Percentiles rank a stretch among this genome's conserved stretches.
Conservation (phyloP, 1,139 yeast species). For the Yarrowia galli region DNA sequence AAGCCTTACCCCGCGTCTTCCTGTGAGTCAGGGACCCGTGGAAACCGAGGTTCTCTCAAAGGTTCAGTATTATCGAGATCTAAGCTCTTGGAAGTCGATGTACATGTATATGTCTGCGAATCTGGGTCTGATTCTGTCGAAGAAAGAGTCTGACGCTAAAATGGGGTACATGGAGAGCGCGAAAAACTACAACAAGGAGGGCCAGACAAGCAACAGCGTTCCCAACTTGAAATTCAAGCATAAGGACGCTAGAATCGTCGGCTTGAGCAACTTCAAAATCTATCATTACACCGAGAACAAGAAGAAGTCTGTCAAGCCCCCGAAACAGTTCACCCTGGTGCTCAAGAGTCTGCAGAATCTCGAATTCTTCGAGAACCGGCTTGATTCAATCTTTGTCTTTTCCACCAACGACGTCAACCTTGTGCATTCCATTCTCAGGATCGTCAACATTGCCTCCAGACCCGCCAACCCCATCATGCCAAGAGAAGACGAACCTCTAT, state of each 20-base stretch:
- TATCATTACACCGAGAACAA: constrained; percentile 43
- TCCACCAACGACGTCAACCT: constrained; percentile 44
- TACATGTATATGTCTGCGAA: constrained; percentile 9
- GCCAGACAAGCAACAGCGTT: constrained; percentile 33
- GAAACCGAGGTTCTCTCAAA: constrained; percentile 31
- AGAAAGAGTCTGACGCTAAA: constrained; percentile 42
- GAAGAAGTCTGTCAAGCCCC: constrained; percentile 25
- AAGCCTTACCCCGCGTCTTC: constrained; percentile 21
- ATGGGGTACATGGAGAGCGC: constrained; percentile 41
- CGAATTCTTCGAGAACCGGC: constrained; percentile 44
- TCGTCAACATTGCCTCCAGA: constrained; percentile 20
- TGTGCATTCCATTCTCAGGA: constrained; percentile 23
- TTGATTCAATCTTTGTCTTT: constrained; percentile 45
- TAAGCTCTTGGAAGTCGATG: constrained; percentile 22
- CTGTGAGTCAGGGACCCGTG: neutral
- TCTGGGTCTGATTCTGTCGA: constrained; percentile 26
- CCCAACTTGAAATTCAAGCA: constrained; percentile 39
- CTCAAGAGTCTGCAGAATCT: constrained; percentile 47
- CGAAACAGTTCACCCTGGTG: constrained; percentile 44
- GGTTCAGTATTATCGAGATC: constrained; percentile 14
- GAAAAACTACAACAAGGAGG: constrained; percentile 20
- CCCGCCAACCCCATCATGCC: constrained; percentile 7
- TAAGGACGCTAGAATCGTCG: constrained; percentile 40
- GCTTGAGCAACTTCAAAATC: constrained; percentile 44
- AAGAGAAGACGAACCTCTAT: constrained; percentile 18